A percentile compares a stretch with the other conserved stretches of the same genome.
Conservation (phyloP, 768 basidiomycete species). For the Termitomyces sp. region DNA sequence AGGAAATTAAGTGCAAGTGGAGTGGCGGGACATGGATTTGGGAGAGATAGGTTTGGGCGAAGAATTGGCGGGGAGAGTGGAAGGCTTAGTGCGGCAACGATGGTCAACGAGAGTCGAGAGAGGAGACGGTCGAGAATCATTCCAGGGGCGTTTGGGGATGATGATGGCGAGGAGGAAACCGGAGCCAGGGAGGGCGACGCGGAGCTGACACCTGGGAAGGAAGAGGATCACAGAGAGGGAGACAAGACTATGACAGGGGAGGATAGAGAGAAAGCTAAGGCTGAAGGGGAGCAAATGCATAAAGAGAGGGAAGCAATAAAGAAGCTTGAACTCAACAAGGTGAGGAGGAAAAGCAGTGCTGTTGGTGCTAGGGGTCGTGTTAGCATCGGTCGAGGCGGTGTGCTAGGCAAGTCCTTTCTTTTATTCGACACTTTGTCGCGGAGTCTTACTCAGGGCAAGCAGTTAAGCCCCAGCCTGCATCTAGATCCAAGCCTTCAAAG, state of each 20-base stretch:
- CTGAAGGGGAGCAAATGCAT: conserved; percentile 41
- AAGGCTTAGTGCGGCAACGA: conserved; percentile 32
- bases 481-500: conserved; percentile 39
- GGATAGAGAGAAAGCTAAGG: conserved; percentile 32
- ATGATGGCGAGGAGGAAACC: conserved; percentile 36
- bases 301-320: conserved; percentile 54
- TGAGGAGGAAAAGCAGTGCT: conserved; percentile 65
- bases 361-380: conserved; percentile 30
- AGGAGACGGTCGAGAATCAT: conserved; percentile 38
- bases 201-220: conserved; percentile 15
- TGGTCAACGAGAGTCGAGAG: conserved; percentile 32
- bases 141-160: conserved; percentile 56
- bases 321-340: conserved; percentile 61
- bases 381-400: conserved; percentile 32
- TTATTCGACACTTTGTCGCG: background rate
- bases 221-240: conserved; percentile 11
- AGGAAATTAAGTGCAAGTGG: conserved; percentile 45
- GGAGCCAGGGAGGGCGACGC: conserved; percentile 33
- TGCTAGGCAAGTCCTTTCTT: conserved; percentile 30
- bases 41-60: conserved; percentile 18
- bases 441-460: background rate
- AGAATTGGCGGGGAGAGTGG: conserved; percentile 16
- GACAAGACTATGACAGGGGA: conserved; percentile 24
- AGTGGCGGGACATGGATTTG: conserved; percentile 14
- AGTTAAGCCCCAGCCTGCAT: conserved; percentile 31